Evolutionary conservation across 2,329 filamentous ascomycete genomes (phyloP).

Genomic region (Penicillium sp.): DNA sequence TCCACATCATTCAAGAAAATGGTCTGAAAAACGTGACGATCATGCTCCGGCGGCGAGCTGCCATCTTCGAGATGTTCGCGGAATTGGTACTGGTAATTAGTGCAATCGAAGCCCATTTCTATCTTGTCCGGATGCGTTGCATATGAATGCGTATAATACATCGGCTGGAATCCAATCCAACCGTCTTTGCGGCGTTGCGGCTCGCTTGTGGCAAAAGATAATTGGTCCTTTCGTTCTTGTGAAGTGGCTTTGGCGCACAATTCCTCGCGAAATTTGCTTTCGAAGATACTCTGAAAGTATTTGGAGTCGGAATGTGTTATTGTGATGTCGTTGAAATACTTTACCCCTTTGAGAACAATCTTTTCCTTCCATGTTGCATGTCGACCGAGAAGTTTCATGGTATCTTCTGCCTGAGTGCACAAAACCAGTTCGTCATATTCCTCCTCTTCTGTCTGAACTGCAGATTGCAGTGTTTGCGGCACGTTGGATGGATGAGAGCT

Average conservation of each 20-base stretch:
- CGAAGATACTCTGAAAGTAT: slow-evolving; percentile 58
- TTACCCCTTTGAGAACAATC: slow-evolving; percentile 65
- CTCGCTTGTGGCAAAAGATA: slow-evolving; percentile 45
- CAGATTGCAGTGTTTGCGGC: not conserved
- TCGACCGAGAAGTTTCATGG: slow-evolving; percentile 50
- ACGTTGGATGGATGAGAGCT: slow-evolving; percentile 2
- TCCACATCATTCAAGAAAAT: slow-evolving; percentile 58
- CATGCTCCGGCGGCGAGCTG: slow-evolving; percentile 37
- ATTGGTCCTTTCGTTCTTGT: slow-evolving; percentile 44
- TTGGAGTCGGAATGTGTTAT: slow-evolving; percentile 56
- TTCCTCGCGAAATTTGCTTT: slow-evolving; percentile 49
- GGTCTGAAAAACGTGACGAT: slow-evolving; percentile 66
- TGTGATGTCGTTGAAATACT: slow-evolving; percentile 60
- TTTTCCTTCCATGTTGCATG: slow-evolving; percentile 59
- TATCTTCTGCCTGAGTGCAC: slow-evolving; percentile 54
- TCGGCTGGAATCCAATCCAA: slow-evolving; percentile 49
- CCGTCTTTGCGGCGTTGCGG: slow-evolving; percentile 30
- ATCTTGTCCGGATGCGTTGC: slow-evolving; percentile 50
- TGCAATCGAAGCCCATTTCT: slow-evolving; percentile 68
- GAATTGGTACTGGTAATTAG: slow-evolving; percentile 71
- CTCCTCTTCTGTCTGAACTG: slow-evolving; percentile 32
- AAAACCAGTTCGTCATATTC: slow-evolving; percentile 58
- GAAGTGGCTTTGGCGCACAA: slow-evolving; percentile 46
- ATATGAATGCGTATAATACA: slow-evolving; percentile 60
- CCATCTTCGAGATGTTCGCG: slow-evolving; percentile 37